Conservation (phyloP, 805 yeast species). For the Kluyveromyces nonfermentans region DNA sequence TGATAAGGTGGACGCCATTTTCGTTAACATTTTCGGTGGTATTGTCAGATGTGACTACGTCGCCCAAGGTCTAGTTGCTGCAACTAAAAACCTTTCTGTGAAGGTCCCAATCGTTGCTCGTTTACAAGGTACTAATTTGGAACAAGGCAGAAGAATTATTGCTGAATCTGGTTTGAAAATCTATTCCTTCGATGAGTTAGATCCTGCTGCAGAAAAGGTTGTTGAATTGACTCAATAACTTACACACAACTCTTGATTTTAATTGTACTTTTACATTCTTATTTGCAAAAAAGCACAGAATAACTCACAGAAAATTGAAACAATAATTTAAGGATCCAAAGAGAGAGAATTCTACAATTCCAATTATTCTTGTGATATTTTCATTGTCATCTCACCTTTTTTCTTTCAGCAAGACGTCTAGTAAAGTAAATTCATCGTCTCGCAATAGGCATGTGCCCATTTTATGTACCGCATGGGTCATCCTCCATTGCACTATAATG, state of each 20-base stretch:
- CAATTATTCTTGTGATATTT: no score
- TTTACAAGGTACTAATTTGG: constrained; percentile 96
- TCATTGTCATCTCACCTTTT: no score
- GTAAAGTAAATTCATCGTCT: no score
- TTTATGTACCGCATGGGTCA: background rate
- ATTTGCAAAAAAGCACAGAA: no score
- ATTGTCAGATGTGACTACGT: constrained; percentile 99
- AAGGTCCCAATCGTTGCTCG: constrained; percentile 94
- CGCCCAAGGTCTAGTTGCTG: constrained; percentile 94
- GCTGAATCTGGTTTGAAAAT: constrained; percentile 85
- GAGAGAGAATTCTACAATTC: no score
- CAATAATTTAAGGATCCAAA: no score
- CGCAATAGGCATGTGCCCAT: background rate
- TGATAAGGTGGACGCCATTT: constrained; percentile 83
- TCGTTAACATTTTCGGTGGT: constrained; percentile 98
- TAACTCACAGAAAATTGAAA: no score
- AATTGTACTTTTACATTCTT: no score
- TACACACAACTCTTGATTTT: background rate
- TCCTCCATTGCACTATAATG: background rate
- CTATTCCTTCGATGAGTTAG: constrained; percentile 84
- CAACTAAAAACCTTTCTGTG: constrained; percentile 84
- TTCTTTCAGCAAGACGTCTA: no score
- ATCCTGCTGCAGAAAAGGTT: constrained; percentile 94
- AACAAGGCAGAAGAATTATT: constrained; percentile 79
- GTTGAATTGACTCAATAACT: constrained; percentile 51